A percentile compares a stretch with the other conserved stretches of the same genome.
Evolutionary conservation across 1,284 basidiomycete genomes (phyloP).

Genomic region (Agaricales sp.): DNA sequence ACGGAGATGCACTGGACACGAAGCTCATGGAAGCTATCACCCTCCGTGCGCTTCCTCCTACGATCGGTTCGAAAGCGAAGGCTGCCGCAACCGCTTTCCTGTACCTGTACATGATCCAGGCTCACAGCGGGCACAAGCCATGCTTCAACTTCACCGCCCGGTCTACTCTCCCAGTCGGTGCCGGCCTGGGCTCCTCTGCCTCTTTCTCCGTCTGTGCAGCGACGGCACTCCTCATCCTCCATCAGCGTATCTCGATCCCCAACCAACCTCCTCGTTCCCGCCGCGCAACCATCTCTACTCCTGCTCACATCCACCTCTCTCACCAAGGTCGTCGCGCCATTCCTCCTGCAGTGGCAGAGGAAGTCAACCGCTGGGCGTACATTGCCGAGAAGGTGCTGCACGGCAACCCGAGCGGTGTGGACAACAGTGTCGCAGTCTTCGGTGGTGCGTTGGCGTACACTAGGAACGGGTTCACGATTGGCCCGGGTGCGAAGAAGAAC

Average conservation of each 20-base stretch:
- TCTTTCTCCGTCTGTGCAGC: constrained; percentile 88
- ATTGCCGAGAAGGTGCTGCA: constrained; percentile 94
- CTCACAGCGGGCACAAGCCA: constrained; percentile 45
- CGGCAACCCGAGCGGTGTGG: constrained; percentile 95
- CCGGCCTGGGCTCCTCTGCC: constrained; percentile 94
- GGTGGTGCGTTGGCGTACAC: constrained; percentile 93
- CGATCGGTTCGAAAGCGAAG: neutral
- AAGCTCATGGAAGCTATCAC: constrained; percentile 62
- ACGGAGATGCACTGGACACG: constrained; percentile 62
- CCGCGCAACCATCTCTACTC: constrained; percentile 17
- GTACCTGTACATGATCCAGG: constrained; percentile 87
- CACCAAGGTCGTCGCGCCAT: constrained; percentile 59
- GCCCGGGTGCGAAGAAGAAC: constrained; percentile 34
- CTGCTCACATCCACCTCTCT: constrained; percentile 49
- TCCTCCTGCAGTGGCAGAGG: constrained; percentile 49
- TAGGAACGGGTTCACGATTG: constrained; percentile 66
- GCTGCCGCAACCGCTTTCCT: constrained; percentile 76
- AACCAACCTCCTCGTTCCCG: constrained; percentile 34
- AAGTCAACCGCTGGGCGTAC: constrained; percentile 92
- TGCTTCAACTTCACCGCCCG: constrained; percentile 77
- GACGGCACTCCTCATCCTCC: constrained; percentile 70
- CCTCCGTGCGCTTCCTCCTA: constrained; percentile 31
- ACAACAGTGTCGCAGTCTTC: constrained; percentile 90
- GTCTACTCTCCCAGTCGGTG: constrained; percentile 96
- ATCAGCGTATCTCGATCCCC: constrained; percentile 49